Evolutionary conservation across 176 grass and related monocot species (phyloP), one percentile per base, ranked within the genome.

Genomic region (Hsuehochloa calcarea): DNA sequence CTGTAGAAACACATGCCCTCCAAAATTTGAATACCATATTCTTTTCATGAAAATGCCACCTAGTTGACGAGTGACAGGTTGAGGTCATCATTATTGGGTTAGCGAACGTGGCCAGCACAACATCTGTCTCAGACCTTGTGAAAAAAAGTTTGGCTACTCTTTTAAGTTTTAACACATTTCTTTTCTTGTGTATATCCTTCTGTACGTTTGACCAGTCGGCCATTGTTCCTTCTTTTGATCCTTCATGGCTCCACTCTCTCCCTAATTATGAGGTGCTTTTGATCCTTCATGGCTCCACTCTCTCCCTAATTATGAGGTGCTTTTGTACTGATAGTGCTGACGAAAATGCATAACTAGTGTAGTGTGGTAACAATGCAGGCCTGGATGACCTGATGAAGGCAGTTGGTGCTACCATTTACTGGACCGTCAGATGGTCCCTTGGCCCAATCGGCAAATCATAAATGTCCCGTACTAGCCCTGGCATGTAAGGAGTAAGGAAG

Each of bases 91-190:
- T 82, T 40, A 37, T 82, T 27, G 79, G 38, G 82, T 23, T 20
- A 7, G 8, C 58, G 47, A 90, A 90, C 79, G 80, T 86, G 88
- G 84, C 72, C 76, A 85, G 76, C 73, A 86, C 71, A 84, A 56
- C 82, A 59, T 65, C 26, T 29, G 59, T 39, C 55, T 46, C 23
- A 31, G 15, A 31, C 12, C 49, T 43, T 27, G 3, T 12, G 6
- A 20, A 50, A 68, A 46, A 46, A 27, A 82, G 64, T 66, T 49
- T 49, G 10, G 35, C 22, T n/a, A 34, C 60, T 17, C 35, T 22
- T 3, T 65, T 14, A 38, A 12, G 25, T 22, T 3, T 65, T 14
- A 38, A 12, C 51, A 11, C 54, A 56, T 29, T 68, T 17, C 40
- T 7, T 65, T 25, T 54, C 43, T 23, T 73, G 58, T 55, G 35